Conservation (phyloP, 106 monocot genomes). For the Dendrobium officinale region DNA sequence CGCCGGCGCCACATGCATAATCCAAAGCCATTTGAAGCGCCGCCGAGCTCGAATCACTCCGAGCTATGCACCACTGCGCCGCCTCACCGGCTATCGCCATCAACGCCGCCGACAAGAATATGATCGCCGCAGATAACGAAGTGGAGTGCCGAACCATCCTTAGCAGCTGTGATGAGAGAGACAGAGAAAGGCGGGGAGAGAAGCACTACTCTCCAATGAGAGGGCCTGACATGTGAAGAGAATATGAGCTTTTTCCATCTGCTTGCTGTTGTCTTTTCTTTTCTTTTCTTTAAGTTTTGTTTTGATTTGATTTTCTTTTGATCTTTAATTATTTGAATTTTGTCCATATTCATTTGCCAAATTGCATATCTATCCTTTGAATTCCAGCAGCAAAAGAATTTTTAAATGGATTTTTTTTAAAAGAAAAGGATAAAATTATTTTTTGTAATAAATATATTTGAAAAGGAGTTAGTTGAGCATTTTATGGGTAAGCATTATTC, state of each 20-base stretch:
- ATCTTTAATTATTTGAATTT: too few relatives aligned
- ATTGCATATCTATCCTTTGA: too few relatives aligned
- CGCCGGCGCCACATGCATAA: constrained; percentile 47
- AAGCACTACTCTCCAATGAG: too few relatives aligned
- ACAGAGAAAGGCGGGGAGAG: not conserved
- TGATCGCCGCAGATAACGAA: not conserved
- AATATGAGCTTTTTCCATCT: constrained; percentile 4
- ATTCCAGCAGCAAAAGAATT: too few relatives aligned
- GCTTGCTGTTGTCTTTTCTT: not conserved
- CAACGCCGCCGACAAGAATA: not conserved
- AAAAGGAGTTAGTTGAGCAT: too few relatives aligned
- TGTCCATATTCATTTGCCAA: too few relatives aligned
- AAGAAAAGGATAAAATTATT: too few relatives aligned
- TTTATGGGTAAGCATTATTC: too few relatives aligned
- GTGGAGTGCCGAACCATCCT: not conserved
- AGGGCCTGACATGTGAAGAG: not conserved
- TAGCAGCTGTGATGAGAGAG: not conserved
- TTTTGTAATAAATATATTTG: too few relatives aligned
- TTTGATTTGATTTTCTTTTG: not conserved
- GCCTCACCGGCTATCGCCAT: not conserved
- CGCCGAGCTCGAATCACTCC: constrained; percentile 13
- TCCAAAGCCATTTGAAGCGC: constrained; percentile 43
- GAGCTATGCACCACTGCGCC: constrained; percentile 37
- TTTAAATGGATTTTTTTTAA: too few relatives aligned
- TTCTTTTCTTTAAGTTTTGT: not conserved